Evolutionary conservation across 495 filamentous ascomycete genomes (phyloP), one percentile per base, ranked within the genome.

Genomic region (Polyplosphaeria fusca): DNA sequence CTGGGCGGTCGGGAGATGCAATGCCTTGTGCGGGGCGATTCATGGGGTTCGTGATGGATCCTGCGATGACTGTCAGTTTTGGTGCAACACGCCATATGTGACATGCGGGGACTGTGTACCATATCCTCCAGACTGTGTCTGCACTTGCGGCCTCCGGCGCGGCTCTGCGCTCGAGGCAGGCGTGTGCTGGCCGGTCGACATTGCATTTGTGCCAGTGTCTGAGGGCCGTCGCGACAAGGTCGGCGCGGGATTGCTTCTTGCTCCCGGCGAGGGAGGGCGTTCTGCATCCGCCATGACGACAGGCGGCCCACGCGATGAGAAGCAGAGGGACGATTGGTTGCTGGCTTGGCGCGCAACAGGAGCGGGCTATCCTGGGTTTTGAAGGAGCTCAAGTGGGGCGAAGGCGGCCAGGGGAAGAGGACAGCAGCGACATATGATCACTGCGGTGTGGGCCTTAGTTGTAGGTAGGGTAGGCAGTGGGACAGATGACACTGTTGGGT

Each of bases 251-350:
- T 24, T 48, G 45, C 42, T 49, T 48, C 44, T 55, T 19, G 18
- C 48, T n/a, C 48, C 53, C 16, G 37, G 30, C 13, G 43, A 55
- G 20, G 46, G 5, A 14, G 58, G 43, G 18, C 27, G 47, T 13
- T 62, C 53, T 40, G 47, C 58, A 40, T 66, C 63, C 22, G 30
- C 52, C 63, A 66, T 66, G 52, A 32, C 51, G 52, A 27, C 5
- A 19, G 39, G 11, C 37, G 28, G 14, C 30, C 3, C 27, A 39
- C 27, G 52, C 27, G 47, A 52, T 55, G 1, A 16, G 41, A 16
- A 30, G 47, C n/a, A 37, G n/a, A 11, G 18, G 30, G 12, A 37
- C 12, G 18, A 42, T 11, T 7, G 7, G 59, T 50, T 32, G 52
- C 45, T 25, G 45, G 56, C 28, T 61, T 64, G 55, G 61, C 54